Percentiles rank a stretch among this genome's conserved stretches.
phyloP scores from a whole-genome alignment of 2,329 filamentous ascomycete species.

The Botrytis porri region DNA sequence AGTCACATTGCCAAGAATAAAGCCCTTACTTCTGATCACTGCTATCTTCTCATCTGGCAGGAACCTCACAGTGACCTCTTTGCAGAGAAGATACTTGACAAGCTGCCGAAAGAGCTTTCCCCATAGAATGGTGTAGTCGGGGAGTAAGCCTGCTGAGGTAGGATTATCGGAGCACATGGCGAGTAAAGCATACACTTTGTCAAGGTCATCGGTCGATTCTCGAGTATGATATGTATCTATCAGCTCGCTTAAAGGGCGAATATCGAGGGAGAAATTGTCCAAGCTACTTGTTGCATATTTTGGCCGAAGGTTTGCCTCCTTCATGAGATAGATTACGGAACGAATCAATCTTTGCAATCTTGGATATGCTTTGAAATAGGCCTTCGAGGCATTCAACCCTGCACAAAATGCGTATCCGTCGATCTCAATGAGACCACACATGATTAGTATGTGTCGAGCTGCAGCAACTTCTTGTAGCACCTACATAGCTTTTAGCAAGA shows the following conservation, averaged over 20 bases:
- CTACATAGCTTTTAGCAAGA: background rate
- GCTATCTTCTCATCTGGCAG: background rate
- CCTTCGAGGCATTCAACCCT: background rate
- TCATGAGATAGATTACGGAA: background rate
- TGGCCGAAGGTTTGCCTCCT: background rate
- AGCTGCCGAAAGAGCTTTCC: background rate
- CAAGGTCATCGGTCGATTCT: background rate
- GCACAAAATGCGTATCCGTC: background rate
- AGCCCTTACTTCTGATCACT: background rate
- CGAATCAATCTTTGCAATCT: background rate
- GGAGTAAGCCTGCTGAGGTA: background rate
- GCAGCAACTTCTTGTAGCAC: background rate
- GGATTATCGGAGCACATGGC: background rate
- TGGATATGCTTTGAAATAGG: background rate
- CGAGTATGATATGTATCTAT: background rate
- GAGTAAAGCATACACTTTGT: background rate
- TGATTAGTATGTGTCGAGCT: background rate
- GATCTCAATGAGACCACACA: background rate
- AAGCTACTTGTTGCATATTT: background rate
- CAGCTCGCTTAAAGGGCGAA: background rate
- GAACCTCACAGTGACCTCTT: background rate
- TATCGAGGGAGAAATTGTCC: background rate
- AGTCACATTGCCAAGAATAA: accelerated
- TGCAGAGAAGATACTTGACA: background rate
- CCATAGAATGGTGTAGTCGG: background rate